Conservation (phyloP, 176 grass and related monocot species). For the Alloteropsis semialata region DNA sequence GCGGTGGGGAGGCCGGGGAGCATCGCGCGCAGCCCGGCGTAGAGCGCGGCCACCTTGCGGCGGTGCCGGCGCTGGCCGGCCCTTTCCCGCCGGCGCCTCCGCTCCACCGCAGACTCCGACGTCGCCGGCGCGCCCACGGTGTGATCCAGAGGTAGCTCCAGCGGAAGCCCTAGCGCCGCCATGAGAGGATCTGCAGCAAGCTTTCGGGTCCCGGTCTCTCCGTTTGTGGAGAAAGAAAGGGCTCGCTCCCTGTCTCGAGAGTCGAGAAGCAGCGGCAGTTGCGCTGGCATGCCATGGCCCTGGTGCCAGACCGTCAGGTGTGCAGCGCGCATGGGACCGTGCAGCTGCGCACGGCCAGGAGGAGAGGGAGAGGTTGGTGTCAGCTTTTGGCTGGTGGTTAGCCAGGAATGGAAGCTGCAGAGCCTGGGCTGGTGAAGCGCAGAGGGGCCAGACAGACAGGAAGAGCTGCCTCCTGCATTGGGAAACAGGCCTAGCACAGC, state of each 20-base stretch:
- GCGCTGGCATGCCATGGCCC: not conserved
- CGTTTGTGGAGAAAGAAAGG: too few species aligned
- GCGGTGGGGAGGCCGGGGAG: not conserved
- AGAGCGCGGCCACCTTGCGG: not conserved
- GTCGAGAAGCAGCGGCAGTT: too few species aligned
- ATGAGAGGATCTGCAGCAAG: not conserved
- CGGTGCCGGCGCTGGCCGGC: too few species aligned
- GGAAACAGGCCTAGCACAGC: not conserved
- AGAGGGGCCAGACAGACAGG: not conserved
- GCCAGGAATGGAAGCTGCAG: conserved; percentile 32
- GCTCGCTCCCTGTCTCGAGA: too few species aligned
- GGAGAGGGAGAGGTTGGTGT: not conserved
- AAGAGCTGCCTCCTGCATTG: not conserved
- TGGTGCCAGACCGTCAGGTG: not conserved
- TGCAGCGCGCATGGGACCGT: conserved; percentile 20
- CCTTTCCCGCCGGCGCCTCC: not conserved
- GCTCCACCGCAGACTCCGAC: not conserved
- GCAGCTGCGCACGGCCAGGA: not conserved
- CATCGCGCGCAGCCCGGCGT: conserved; percentile 23
- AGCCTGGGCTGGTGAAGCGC: not conserved
- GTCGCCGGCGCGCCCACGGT: not conserved
- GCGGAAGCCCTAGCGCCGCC: not conserved
- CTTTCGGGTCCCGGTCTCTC: not conserved
- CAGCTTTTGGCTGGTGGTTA: not conserved
- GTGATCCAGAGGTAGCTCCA: not conserved